phyloP scores from a whole-genome alignment of 805 yeast species.

The Wickerhamiella allomyrinae region DNA sequence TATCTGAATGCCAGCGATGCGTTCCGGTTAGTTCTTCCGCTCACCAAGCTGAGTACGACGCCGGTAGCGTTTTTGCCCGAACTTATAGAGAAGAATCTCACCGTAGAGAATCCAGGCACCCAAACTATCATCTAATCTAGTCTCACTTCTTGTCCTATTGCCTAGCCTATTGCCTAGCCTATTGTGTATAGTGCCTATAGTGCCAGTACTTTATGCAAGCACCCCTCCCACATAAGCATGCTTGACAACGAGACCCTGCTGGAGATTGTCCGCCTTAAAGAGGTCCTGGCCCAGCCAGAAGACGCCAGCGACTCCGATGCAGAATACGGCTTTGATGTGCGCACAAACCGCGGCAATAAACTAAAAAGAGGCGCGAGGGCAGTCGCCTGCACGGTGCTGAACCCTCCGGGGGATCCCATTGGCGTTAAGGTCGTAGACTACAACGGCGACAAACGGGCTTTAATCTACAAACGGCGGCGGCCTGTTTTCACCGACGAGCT shows the following conservation, averaged over 20 bases:
- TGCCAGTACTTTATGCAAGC: no score
- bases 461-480: slow-evolving; percentile 19
- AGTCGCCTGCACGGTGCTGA: slow-evolving; percentile 33
- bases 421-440: slow-evolving; percentile 21
- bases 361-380: slow-evolving; percentile 35
- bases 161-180: no score
- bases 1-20: slow-evolving; percentile 92
- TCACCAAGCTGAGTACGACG: slow-evolving; percentile 42
- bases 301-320: slow-evolving; percentile 23
- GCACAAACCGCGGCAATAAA: slow-evolving; percentile 45
- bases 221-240: no score
- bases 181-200: slow-evolving; percentile 4
- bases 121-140: no score
- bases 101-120: no score
- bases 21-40: slow-evolving; percentile 67
- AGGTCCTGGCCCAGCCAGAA: slow-evolving; percentile 21
- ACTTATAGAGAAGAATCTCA: no score
- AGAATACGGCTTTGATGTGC: slow-evolving; percentile 21
- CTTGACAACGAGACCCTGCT: slow-evolving; percentile 3
- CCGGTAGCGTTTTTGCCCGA: slow-evolving; percentile 18
- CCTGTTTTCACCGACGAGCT: slow-evolving; percentile 17
- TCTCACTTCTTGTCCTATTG: no score
- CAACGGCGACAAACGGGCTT: slow-evolving; percentile 20
- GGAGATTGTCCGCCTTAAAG: slow-evolving; percentile 19
- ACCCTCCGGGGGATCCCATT: slow-evolving; percentile 15